These are phyloP conservation scores for Talaromyces sp. DNA, from an alignment of 2,329 filamentous ascomycete genomes.

Conservation along the genomic window DNA sequence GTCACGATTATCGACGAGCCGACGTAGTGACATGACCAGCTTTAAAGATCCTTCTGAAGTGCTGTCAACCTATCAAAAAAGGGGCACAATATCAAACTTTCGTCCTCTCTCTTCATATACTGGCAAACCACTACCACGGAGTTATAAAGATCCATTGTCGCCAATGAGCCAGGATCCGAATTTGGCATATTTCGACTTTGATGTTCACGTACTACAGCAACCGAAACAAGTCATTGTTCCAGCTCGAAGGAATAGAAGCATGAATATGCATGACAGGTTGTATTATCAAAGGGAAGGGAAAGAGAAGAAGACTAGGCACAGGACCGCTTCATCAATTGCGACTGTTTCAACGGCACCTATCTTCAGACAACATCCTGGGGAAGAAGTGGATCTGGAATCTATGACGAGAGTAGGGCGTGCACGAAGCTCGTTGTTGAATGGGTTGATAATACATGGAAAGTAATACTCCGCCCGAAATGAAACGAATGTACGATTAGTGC, in stretches of 20 bases:
- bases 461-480: background rate
- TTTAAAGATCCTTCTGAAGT: background rate
- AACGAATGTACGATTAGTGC: background rate
- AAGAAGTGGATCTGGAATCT: constrained; percentile 6
- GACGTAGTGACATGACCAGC: background rate
- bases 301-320: background rate
- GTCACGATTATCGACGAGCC: background rate
- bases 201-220: background rate
- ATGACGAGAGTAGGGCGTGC: background rate
- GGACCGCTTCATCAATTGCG: background rate
- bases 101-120: background rate
- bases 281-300: background rate
- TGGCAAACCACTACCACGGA: background rate
- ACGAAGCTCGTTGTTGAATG: constrained; percentile 11
- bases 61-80: background rate
- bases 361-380: constrained; percentile 13
- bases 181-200: background rate
- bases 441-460: background rate
- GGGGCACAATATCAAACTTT: background rate
- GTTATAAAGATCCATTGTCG: background rate
- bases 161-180: background rate
- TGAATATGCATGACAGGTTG: background rate
- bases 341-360: constrained; percentile 11
- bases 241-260: background rate
- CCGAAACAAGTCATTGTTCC: background rate